A percentile compares a stretch with the other conserved stretches of the same genome.
These are phyloP conservation scores for Metschnikowia cubensis DNA, from an alignment of 805 yeast genomes.

Conservation along the genomic window DNA sequence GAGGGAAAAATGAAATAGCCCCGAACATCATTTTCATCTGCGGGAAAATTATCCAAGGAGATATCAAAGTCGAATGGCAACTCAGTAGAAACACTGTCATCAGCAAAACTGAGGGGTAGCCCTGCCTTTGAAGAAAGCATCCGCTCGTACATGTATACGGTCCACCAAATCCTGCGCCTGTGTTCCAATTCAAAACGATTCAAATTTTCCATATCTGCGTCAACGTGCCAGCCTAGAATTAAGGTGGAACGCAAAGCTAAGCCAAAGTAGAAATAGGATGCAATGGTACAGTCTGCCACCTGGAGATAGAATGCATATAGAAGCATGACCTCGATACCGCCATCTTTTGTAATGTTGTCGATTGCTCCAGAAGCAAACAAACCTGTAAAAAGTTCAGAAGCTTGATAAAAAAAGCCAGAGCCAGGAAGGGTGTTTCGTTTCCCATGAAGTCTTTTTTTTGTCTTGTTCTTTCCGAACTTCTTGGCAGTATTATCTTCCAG, in stretches of 20 bases:
- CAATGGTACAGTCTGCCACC: conserved; percentile 80
- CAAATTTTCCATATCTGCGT: conserved; percentile 61
- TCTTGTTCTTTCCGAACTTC: conserved; percentile 17
- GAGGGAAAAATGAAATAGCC: conserved; percentile 73
- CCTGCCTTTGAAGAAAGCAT: conserved; percentile 84
- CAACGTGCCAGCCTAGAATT: conserved; percentile 77
- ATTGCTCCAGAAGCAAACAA: conserved; percentile 76
- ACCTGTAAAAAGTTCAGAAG: conserved; percentile 75
- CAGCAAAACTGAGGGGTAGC: conserved; percentile 71
- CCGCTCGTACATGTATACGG: conserved; percentile 52
- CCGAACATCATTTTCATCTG: conserved; percentile 47
- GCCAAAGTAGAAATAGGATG: conserved; percentile 78
- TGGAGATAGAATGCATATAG: conserved; percentile 76
- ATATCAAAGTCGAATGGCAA: conserved; percentile 70
- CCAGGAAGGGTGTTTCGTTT: conserved; percentile 59
- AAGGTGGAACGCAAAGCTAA: conserved; percentile 69
- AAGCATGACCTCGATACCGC: conserved; percentile 72
- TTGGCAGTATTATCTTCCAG: conserved; percentile 20
- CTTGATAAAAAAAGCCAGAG: conserved; percentile 71
- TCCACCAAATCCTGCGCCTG: conserved; percentile 46
- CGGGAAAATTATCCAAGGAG: conserved; percentile 37
- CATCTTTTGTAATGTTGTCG: conserved; percentile 72
- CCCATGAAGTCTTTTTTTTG: conserved; percentile 13
- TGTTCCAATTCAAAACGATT: conserved; percentile 54
- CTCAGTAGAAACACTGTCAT: conserved; percentile 75